phyloP scores from a whole-genome alignment of 2,329 filamentous ascomycete genomes.

The Clonostachys rosea region DNA sequence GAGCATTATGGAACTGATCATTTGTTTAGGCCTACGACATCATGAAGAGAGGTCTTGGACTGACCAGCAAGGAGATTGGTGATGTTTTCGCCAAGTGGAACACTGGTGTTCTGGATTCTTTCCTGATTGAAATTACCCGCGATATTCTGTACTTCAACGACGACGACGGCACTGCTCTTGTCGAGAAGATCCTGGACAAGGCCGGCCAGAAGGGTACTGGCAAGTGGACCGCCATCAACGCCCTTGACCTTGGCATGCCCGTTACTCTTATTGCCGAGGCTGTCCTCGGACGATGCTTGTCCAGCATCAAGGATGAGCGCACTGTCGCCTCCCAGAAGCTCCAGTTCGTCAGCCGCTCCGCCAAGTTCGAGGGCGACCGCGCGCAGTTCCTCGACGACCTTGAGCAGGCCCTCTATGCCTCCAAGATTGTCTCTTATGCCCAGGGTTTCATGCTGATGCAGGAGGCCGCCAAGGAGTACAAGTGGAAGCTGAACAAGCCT shows the following conservation, averaged over 20 bases:
- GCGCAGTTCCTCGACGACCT: constrained; percentile 93
- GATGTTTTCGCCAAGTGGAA: constrained; percentile 96
- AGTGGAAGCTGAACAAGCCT: constrained; percentile 99
- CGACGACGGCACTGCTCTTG: constrained; percentile 81
- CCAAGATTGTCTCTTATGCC: constrained; percentile 99
- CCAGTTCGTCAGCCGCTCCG: constrained; percentile 67
- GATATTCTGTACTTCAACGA: constrained; percentile 99
- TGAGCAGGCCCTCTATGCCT: constrained; percentile 97
- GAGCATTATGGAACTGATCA: constrained; percentile 9
- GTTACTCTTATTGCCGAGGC: constrained; percentile 97
- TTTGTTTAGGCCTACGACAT: constrained; percentile 88
- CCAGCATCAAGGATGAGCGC: constrained; percentile 92
- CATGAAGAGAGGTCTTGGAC: constrained; percentile 94
- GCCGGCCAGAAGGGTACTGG: constrained; percentile 99
- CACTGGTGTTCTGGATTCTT: constrained; percentile 96
- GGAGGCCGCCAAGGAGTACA: constrained; percentile 92
- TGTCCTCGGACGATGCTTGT: constrained; percentile 92
- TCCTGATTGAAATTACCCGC: constrained; percentile 98
- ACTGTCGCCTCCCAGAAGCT: constrained; percentile 75
- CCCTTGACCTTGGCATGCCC: constrained; percentile 96
- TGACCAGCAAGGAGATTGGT: constrained; percentile 90
- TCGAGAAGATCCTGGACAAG: constrained; percentile 99
- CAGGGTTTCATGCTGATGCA: constrained; percentile 99
- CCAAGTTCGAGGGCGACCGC: constrained; percentile 82
- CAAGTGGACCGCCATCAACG: constrained; percentile 99